Percentiles rank a stretch among this genome's conserved stretches.
Evolutionary conservation across 2,329 filamentous ascomycete genomes (phyloP).

Genomic region (Graphilbum sp.): DNA sequence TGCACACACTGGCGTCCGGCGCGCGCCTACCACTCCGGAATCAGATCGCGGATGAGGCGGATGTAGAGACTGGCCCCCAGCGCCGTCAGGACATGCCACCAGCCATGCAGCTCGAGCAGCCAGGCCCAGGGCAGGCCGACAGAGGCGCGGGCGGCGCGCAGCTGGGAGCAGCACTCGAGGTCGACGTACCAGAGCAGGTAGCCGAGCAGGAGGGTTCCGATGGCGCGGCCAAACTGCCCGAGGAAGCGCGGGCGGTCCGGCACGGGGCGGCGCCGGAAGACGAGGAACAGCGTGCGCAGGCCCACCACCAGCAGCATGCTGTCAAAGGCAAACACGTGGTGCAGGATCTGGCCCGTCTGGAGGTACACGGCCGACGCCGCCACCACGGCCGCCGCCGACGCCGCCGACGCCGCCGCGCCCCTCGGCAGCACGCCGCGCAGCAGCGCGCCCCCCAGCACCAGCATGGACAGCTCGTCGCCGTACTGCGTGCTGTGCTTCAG

Average conservation of each 20-base stretch:
- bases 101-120: conserved; percentile 42
- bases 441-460: conserved; percentile 33
- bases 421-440: conserved; percentile 31
- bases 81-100: conserved; percentile 48
- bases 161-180: conserved; percentile 28
- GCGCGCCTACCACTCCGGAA: neutral
- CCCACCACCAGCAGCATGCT: conserved; percentile 17
- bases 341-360: conserved; percentile 23
- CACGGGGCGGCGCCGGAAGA: conserved; percentile 11
- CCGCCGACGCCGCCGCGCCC: conserved; percentile 21
- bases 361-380: conserved; percentile 26
- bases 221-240: conserved; percentile 6
- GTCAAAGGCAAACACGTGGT: conserved; percentile 24
- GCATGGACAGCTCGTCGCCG: conserved; percentile 43
- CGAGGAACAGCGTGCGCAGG: conserved; percentile 18
- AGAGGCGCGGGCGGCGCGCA: conserved; percentile 25
- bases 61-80: conserved; percentile 30
- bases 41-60: conserved; percentile 16
- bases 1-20: no score
- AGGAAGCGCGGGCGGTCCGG: conserved; percentile 3
- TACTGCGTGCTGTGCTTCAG: conserved; percentile 26
- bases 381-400: conserved; percentile 22
- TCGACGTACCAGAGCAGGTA: conserved; percentile 43
- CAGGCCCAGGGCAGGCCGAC: conserved; percentile 39
- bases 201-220: conserved; percentile 22